These are phyloP conservation scores for Amoebophrya sp. DNA, from an alignment of 169 alveolate species.

Conservation along the genomic window DNA sequence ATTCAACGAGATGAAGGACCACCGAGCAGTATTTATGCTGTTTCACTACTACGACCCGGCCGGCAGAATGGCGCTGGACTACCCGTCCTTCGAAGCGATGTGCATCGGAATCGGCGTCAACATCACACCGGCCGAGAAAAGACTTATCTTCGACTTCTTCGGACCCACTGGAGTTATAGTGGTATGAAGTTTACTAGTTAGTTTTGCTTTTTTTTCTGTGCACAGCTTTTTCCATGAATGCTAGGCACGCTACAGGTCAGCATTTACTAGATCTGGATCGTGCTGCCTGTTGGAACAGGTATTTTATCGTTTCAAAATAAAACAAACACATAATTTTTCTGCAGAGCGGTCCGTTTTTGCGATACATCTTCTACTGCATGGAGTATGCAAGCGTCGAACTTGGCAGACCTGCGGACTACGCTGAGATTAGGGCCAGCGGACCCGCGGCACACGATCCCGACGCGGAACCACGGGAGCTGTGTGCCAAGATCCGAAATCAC, in stretches of 20 bases:
- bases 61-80: background rate
- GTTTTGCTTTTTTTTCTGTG: too few species aligned
- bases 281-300: too few species aligned
- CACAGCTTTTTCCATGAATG: too few species aligned
- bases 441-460: slow-evolving; percentile 2
- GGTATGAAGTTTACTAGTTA: too few species aligned
- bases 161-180: slow-evolving; percentile 1
- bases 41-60: background rate
- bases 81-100: background rate
- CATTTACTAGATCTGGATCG: too few species aligned
- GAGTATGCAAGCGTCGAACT: background rate
- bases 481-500: background rate
- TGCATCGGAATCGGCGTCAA: background rate
- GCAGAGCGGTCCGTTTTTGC: too few species aligned
- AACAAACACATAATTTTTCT: too few species aligned
- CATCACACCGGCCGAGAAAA: background rate
- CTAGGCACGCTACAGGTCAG: too few species aligned
- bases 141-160: slow-evolving; percentile 15
- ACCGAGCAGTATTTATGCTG: background rate
- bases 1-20: background rate
- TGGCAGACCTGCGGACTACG: background rate
- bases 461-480: background rate
- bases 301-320: too few species aligned
- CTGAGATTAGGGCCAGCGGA: background rate
- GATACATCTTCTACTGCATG: slow-evolving; percentile 4